Conservation (phyloP, 768 basidiomycete genomes). For the Rhodosporidiobolus sp. region DNA sequence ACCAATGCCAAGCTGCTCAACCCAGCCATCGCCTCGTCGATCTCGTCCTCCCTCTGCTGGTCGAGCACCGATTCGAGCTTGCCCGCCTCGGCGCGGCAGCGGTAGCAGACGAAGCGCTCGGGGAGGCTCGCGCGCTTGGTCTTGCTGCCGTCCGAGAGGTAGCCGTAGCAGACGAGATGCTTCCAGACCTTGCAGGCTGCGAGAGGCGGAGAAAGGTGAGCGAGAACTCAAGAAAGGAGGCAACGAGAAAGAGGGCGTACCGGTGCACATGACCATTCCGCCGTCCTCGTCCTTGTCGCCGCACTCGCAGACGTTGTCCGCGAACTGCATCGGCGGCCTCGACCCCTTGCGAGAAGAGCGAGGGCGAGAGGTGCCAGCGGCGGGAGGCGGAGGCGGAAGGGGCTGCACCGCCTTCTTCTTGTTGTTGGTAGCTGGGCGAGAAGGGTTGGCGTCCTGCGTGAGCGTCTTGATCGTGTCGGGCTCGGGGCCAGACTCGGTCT, state of each 20-base stretch:
- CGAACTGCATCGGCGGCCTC: not conserved
- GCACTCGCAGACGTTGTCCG: slow-evolving; percentile 24
- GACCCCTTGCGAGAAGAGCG: not conserved
- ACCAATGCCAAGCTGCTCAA: slow-evolving; percentile 27
- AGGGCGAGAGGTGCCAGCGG: not conserved
- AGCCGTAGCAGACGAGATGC: slow-evolving; percentile 35
- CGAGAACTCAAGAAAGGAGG: no score
- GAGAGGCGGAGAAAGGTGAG: no score
- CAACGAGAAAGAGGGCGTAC: no score
- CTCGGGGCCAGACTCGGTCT: not conserved
- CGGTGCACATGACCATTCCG: slow-evolving; percentile 17
- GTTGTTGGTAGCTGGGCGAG: no score
- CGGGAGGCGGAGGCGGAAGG: not conserved
- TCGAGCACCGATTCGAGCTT: not conserved
- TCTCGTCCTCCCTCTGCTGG: slow-evolving; percentile 11
- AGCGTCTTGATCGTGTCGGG: slow-evolving; percentile 12
- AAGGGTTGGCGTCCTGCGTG: accelerated
- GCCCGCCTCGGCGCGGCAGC: slow-evolving; percentile 10
- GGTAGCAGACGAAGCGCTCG: slow-evolving; percentile 32
- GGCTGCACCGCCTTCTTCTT: not conserved
- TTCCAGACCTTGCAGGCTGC: slow-evolving; percentile 32
- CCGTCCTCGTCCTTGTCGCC: slow-evolving; percentile 31
- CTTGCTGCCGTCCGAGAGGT: not conserved
- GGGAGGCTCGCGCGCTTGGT: slow-evolving; percentile 6
- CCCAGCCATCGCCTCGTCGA: slow-evolving; percentile 24